Base-by-base conservation (phyloP, 1,139 yeast genomes). In the Kurtzmaniella quercitrusa region DNA sequence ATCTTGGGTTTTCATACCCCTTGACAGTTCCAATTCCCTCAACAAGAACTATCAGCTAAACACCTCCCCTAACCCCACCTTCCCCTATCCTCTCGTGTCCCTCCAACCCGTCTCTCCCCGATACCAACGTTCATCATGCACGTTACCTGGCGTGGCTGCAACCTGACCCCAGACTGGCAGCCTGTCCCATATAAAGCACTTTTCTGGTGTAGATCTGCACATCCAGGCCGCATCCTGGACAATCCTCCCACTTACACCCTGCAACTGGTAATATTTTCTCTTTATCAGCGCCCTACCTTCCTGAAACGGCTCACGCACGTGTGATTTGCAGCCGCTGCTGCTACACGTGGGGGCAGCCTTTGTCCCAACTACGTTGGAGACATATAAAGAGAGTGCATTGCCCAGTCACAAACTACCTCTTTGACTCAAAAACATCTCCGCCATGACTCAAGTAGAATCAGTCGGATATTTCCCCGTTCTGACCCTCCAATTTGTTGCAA, bases 391-490 rank as follows among this genome's bases (percentile, higher is more conserved):
- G 31, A n/a, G 31, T 27, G 10, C 3, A 27, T 7, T 27, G 10
- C 5, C 31, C 31, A 10, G 14, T 3, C 10, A 27, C 10, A 7
- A 10, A 27, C 31, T 10, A n/a, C 5, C 10, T 11, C 31, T 10
- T 27, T 11, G 14, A 27, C 31, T 27, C 14, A n/a, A n/a, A 27
- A 5, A 27, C 4, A 11, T 27, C 8, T 9, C 10, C 37, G 10
- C 11, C 37, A 44, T 44, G 46, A 25, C 41, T 27, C 41, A 41
- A 17, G 34, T 44, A 11, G 46, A 44, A 11, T 29, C 41, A 3
- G 40, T 44, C n/a, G 39, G 39, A 5, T 41, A 37, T 29, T n/a
- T 41, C 14, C 46, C 46, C 4, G 34, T 44, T 21, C 38, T 45
- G 18, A 19, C 24, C 24, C 15, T 16, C n/a, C 44, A 44, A 23